Evolutionary conservation across 805 yeast species (phyloP).

Genomic region (Maudiozyma serrabonitensis): DNA sequence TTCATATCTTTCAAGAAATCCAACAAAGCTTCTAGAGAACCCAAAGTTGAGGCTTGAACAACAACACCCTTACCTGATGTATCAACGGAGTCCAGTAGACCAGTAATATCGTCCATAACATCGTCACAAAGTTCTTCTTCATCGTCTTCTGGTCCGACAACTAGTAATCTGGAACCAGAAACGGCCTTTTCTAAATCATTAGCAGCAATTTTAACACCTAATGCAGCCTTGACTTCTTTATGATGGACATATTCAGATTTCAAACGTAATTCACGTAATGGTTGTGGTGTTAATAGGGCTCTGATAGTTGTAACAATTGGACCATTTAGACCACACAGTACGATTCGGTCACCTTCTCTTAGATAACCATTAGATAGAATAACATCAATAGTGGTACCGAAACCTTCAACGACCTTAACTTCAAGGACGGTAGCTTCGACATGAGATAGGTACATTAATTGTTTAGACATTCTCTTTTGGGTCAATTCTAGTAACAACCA

Average conservation of each 20-base stretch:
- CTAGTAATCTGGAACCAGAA: constrained; percentile 93
- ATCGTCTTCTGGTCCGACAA: constrained; percentile 94
- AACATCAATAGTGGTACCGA: constrained; percentile 97
- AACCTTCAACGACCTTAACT: constrained; percentile 96
- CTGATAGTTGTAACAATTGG: constrained; percentile 95
- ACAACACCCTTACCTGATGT: constrained; percentile 93
- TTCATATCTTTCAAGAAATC: constrained; percentile 98
- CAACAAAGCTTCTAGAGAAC: constrained; percentile 92
- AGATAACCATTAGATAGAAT: constrained; percentile 93
- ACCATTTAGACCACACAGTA: constrained; percentile 95
- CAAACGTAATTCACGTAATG: constrained; percentile 88
- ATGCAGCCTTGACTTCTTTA: constrained; percentile 96
- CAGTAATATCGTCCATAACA: constrained; percentile 96
- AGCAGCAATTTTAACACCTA: constrained; percentile 98
- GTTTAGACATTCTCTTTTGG: constrained; percentile 97
- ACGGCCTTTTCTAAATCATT: constrained; percentile 97
- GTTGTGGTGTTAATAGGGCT: constrained; percentile 96
- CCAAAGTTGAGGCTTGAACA: constrained; percentile 96
- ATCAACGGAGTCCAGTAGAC: constrained; percentile 89
- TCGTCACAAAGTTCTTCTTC: constrained; percentile 97
- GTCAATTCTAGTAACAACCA: constrained; percentile 93
- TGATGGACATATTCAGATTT: constrained; percentile 95
- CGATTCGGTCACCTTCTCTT: constrained; percentile 90
- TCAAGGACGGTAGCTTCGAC: constrained; percentile 95
- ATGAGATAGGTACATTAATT: constrained; percentile 82